These are phyloP conservation scores for Fimicolochytrium jonesii DNA, from an alignment of 192 early-diverging fungal species.

Conservation along the genomic window DNA sequence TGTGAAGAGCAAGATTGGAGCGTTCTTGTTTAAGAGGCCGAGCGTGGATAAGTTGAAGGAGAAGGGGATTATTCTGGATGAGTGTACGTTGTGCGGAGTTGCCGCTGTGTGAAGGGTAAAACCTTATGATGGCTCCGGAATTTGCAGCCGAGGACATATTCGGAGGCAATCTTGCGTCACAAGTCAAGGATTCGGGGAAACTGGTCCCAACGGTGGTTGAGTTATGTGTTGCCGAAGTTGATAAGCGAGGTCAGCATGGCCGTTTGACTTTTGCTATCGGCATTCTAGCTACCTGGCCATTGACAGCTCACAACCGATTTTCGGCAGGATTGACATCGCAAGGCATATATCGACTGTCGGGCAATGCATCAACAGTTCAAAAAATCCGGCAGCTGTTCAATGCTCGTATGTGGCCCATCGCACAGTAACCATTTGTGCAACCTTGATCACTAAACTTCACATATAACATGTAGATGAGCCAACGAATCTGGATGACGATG, in stretches of 20 bases:
- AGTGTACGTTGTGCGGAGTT: conserved; percentile 14
- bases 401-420: conserved; percentile 17
- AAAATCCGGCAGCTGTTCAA: conserved; percentile 39
- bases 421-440: no score
- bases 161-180: conserved; percentile 38
- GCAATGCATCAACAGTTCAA: conserved; percentile 41
- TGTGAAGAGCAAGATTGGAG: conserved; percentile 34
- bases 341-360: conserved; percentile 55
- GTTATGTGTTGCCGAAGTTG: conserved; percentile 39
- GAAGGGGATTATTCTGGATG: conserved; percentile 20
- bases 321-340: conserved; percentile 35
- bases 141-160: conserved; percentile 21
- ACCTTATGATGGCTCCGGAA: background rate
- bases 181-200: conserved; percentile 20
- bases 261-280: no score
- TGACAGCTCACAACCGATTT: no score
- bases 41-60: conserved; percentile 33
- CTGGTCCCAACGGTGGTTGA: conserved; percentile 41
- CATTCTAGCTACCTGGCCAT: no score
- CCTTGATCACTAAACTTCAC: no score
- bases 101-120: background rate
- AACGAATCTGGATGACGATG: conserved; percentile 40
- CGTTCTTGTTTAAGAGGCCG: conserved; percentile 37
- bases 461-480: conserved; percentile 43
- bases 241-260: conserved; percentile 23